Percentiles rank a stretch among this genome's conserved stretches.
Conservation (phyloP, 2,329 filamentous ascomycete species). For the Monilinia fructicola region DNA sequence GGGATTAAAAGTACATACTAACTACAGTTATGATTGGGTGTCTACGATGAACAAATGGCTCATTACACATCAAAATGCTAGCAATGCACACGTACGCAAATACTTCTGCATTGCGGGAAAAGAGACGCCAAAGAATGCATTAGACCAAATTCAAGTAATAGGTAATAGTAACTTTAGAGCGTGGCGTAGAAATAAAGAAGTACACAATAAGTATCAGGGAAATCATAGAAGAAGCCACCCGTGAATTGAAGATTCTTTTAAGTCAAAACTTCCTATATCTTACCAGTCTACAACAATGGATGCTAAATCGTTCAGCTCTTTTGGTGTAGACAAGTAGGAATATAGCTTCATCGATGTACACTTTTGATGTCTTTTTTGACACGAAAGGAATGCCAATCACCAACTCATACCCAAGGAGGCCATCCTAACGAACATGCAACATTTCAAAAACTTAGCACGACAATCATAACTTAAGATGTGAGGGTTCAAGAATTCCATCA, state of each 20-base stretch:
- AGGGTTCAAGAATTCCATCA: background rate
- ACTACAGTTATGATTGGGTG: background rate
- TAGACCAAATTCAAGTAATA: background rate
- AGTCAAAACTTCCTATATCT: background rate
- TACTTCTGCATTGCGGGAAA: background rate
- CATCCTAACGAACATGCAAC: background rate
- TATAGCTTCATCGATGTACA: background rate
- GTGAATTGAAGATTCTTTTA: background rate
- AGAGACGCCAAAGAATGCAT: background rate
- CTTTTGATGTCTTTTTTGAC: background rate
- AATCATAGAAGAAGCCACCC: background rate
- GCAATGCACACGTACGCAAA: background rate
- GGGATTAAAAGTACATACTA: background rate
- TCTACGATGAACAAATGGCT: background rate
- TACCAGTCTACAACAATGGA: background rate
- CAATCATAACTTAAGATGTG: background rate
- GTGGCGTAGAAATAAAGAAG: constrained; percentile 16
- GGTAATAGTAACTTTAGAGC: background rate
- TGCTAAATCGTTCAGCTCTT: background rate
- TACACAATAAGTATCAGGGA: background rate
- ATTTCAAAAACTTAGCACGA: background rate
- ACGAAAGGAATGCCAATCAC: background rate
- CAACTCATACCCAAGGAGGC: background rate
- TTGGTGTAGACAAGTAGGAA: background rate
- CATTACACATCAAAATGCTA: background rate